phyloP scores from a whole-genome alignment of 495 filamentous ascomycete genomes.

The Clavariopsis aquatica region DNA sequence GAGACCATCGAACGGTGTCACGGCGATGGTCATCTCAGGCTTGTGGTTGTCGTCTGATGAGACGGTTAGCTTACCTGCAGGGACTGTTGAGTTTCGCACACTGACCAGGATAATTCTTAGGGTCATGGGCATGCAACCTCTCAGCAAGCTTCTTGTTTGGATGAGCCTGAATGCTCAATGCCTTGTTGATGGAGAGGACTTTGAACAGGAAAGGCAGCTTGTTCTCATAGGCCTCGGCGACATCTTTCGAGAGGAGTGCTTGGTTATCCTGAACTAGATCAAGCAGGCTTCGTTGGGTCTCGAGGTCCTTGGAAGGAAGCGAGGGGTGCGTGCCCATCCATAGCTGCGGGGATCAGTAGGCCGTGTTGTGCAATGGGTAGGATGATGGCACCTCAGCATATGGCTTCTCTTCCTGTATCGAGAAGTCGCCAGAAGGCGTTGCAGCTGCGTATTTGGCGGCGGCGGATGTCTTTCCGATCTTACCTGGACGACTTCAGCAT shows the following conservation, averaged over 20 bases:
- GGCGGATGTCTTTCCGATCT: conserved; percentile 65
- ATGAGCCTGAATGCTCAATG: conserved; percentile 94
- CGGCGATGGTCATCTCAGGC: conserved; percentile 97
- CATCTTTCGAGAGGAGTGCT: conserved; percentile 69
- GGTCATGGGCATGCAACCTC: conserved; percentile 77
- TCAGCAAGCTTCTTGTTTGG: conserved; percentile 98
- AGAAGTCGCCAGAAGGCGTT: conserved; percentile 42
- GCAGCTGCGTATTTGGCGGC: conserved; percentile 51
- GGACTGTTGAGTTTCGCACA: not conserved
- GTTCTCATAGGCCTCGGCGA: conserved; percentile 69
- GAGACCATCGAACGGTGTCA: conserved; percentile 92
- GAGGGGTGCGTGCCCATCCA: conserved; percentile 99
- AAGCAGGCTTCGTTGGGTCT: conserved; percentile 81
- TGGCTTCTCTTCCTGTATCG: conserved; percentile 46
- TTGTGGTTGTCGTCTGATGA: conserved; percentile 92
- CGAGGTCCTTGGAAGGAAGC: conserved; percentile 84
- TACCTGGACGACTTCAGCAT: conserved; percentile 41
- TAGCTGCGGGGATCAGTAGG: conserved; percentile 56
- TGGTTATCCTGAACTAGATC: conserved; percentile 89
- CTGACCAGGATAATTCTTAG: conserved; percentile 85
- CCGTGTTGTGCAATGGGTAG: not conserved
- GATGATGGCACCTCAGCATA: conserved; percentile 46
- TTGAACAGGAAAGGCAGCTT: conserved; percentile 98
- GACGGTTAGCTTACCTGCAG: not conserved
- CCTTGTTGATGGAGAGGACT: conserved; percentile 90